These are phyloP conservation scores for Cercis canadensis DNA, from an alignment of 306 rosid genomes.

Conservation along the genomic window DNA sequence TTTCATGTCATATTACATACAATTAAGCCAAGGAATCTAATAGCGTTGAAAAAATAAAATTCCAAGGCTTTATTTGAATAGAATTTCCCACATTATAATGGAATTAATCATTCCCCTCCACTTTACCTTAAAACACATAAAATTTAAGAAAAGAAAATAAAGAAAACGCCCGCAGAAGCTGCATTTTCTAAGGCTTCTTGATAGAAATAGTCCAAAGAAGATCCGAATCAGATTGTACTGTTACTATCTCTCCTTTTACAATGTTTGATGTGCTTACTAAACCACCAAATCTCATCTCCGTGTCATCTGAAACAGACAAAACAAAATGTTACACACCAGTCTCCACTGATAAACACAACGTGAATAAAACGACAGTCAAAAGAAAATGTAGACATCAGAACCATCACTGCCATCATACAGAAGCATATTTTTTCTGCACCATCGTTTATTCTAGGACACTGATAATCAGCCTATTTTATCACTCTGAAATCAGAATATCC, in stretches of 20 bases:
- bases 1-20: too few species aligned
- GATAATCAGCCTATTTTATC: conserved; percentile 9
- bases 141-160: background rate
- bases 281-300: conserved; percentile 88
- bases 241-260: conserved; percentile 66
- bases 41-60: too few species aligned
- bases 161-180: background rate
- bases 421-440: too few species aligned
- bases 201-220: conserved; percentile 93
- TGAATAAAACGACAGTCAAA: conserved; percentile 5
- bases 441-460: background rate
- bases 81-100: too few species aligned
- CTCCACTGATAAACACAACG: conserved; percentile 3
- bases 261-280: conserved; percentile 85
- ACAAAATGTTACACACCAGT: conserved; percentile 29
- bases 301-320: conserved; percentile 61
- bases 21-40: too few species aligned
- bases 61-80: too few species aligned
- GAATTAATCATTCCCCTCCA: too few species aligned
- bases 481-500: background rate
- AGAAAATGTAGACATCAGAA: conserved; percentile 7
- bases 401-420: too few species aligned
- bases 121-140: too few species aligned
- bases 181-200: conserved; percentile 50
- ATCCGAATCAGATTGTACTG: conserved; percentile 88